Base-by-base conservation (phyloP, 148 eudicot genomes). In the Dysphania ambrosioides region DNA sequence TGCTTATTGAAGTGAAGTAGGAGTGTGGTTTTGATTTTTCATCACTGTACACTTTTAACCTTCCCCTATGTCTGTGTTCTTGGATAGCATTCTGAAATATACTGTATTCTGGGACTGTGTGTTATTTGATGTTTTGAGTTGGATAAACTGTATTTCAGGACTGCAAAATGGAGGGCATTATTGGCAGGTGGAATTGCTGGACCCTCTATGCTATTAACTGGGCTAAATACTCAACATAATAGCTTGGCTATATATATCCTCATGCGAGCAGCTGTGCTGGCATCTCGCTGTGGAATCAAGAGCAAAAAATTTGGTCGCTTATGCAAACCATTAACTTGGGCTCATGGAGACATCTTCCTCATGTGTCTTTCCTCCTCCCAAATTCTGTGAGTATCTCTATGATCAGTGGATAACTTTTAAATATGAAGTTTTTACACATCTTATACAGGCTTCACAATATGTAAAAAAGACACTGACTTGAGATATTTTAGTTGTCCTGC, bases 351-450 rank as follows among this genome's bases (percentile, higher is more conserved):
- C 83, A 79, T 95, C 57, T 95, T 95, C 59, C 97, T 95, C 66
- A 95, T 95, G 99, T 95, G 99, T 68, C 97, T 95, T 75, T 89
- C 99, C 16, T 95, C 99, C 77, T 86, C 97, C 63, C 99, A 95
- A 79, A 95, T 95, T 83, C 72, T 95, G 99, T 95, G 72, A 71
- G 98, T 76, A 71, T 30, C 29, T 56, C 73, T 79, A 71, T n/a
- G n/a, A n/a, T n/a, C n/a, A n/a, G n/a, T n/a, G n/a, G n/a, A n/a
- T 44, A 3, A 44, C 36, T 42, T 44, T 42, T 61, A 15, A 31
- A 21, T 4, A 60, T 31, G 19, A 24, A 32, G 23, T 21, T 18
- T 63, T 65, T 12, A 8, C 30, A 64, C 27, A 35, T 23, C 23
- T 26, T 57, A 34, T 1, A 13, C 44, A 21, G 65, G 67, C 68